A percentile compares a stretch with the other conserved stretches of the same genome.
Conservation (phyloP, 495 filamentous ascomycete genomes). For the Hypoxylon lienhwacheense region DNA sequence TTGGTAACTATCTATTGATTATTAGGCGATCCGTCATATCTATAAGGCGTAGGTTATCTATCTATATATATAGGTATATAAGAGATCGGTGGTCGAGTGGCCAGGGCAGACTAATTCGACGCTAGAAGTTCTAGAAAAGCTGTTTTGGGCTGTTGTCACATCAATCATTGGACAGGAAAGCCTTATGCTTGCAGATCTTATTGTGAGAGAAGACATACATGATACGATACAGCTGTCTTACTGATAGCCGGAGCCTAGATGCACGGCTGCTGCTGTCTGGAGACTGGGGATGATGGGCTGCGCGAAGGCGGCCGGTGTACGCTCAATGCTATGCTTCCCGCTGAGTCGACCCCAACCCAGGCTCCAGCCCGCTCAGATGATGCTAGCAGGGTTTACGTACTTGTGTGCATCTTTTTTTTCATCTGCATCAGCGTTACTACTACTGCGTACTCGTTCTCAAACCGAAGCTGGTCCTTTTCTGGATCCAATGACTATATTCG, state of each 20-base stretch:
- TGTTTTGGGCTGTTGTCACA: constrained; percentile 2
- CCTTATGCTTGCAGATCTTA: constrained; percentile 30
- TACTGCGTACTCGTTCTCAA: constrained; percentile 19
- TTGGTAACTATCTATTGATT: constrained; percentile 10
- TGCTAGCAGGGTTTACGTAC: constrained; percentile 11
- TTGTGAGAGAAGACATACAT: constrained; percentile 21
- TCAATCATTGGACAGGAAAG: constrained; percentile 8
- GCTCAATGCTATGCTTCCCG: constrained; percentile 22
- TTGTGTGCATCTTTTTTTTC: not conserved
- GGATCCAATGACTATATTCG: constrained; percentile 34
- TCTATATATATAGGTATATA: not conserved
- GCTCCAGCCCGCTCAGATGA: constrained; percentile 15
- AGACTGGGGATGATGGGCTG: constrained; percentile 7
- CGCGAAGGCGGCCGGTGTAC: constrained; percentile 19
- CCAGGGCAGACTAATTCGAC: not conserved
- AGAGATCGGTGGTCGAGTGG: constrained; percentile 6
- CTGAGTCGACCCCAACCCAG: constrained; percentile 30
- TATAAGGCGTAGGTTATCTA: not conserved
- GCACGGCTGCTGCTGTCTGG: constrained; percentile 15
- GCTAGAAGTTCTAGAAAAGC: constrained; percentile 1
- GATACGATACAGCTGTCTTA: constrained; percentile 21
- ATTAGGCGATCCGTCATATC: not conserved
- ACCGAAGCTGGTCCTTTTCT: constrained; percentile 27
- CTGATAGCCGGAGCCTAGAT: constrained; percentile 27
- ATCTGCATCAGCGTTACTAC: constrained; percentile 25